A percentile compares a stretch with the other conserved stretches of the same genome.
Conservation (phyloP, 2,329 filamentous ascomycete genomes). For the Decorospora gaudefroyi region DNA sequence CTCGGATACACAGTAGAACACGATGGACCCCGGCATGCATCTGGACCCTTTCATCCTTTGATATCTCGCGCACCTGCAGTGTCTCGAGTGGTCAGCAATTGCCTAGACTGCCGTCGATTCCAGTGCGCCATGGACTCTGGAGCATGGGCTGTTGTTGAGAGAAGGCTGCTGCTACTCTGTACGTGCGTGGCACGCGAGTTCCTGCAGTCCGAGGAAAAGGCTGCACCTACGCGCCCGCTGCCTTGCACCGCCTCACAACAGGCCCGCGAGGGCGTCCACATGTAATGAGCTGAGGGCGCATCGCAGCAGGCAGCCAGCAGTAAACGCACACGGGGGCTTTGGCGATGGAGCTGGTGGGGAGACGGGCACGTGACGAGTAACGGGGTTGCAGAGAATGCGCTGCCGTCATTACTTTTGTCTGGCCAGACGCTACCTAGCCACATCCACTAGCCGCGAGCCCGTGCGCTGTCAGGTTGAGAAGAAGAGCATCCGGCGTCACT, state of each 20-base stretch:
- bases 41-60: conserved; percentile 6
- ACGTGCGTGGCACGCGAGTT: conserved; percentile 32
- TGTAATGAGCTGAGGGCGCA: conserved; percentile 8
- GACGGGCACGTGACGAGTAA: no score
- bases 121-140: not conserved
- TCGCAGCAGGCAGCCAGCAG: conserved; percentile 1
- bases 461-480: conserved; percentile 15
- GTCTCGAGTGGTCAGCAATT: no score
- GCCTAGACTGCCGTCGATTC: no score
- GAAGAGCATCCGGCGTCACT: no score
- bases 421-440: conserved; percentile 21
- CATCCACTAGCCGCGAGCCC: conserved; percentile 12
- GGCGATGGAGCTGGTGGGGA: conserved; percentile 14
- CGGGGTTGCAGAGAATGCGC: conserved; percentile 24
- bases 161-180: conserved; percentile 5
- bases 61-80: no score
- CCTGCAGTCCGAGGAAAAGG: conserved; percentile 6
- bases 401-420: conserved; percentile 20
- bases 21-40: conserved; percentile 4
- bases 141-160: conserved; percentile 3
- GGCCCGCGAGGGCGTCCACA: not conserved
- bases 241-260: conserved; percentile 14
- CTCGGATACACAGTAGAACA: no score
- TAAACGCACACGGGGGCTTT: conserved; percentile 3
- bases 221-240: conserved; percentile 10